Percentiles rank a stretch among this genome's conserved stretches.
phyloP scores from a whole-genome alignment of 2,329 filamentous ascomycete species.

The Ceratocystis cubensis region DNA sequence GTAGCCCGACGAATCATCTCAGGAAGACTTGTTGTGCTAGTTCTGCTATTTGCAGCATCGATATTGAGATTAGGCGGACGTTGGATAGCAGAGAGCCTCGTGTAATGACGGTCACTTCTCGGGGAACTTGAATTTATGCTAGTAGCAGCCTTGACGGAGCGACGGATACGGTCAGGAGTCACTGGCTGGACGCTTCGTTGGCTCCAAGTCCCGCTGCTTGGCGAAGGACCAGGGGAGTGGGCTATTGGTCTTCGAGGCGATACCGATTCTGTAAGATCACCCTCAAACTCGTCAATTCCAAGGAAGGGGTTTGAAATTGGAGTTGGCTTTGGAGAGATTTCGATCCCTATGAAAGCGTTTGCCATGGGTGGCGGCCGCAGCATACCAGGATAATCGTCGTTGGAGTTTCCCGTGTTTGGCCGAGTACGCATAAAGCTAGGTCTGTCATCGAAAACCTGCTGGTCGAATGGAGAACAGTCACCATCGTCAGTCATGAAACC shows the following conservation, averaged over 20 bases:
- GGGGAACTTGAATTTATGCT: conserved; percentile 31
- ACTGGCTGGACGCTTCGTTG: conserved; percentile 22
- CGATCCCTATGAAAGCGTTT: conserved; percentile 15
- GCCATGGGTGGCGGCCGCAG: background rate
- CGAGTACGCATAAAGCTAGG: conserved; percentile 14
- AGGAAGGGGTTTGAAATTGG: conserved; percentile 1
- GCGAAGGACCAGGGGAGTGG: background rate
- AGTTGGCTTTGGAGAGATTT: background rate
- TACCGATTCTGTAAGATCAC: background rate
- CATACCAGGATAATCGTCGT: conserved; percentile 4
- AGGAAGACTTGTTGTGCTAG: conserved; percentile 80
- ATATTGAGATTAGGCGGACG: conserved; percentile 68
- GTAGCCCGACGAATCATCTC: conserved; percentile 86
- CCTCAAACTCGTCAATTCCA: conserved; percentile 4
- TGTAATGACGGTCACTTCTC: conserved; percentile 28
- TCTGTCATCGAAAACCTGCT: conserved; percentile 12
- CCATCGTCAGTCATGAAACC: conserved; percentile 17
- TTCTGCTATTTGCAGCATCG: conserved; percentile 68
- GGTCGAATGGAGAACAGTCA: conserved; percentile 10
- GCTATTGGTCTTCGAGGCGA: background rate
- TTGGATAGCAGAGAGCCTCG: conserved; percentile 42
- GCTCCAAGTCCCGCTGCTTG: background rate
- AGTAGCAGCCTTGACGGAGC: conserved; percentile 39
- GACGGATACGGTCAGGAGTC: conserved; percentile 35
- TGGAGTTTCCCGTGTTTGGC: conserved; percentile 25